Evolutionary conservation across 352 stramenopile species (phyloP).

Genomic region (Albugo laibachii): DNA sequence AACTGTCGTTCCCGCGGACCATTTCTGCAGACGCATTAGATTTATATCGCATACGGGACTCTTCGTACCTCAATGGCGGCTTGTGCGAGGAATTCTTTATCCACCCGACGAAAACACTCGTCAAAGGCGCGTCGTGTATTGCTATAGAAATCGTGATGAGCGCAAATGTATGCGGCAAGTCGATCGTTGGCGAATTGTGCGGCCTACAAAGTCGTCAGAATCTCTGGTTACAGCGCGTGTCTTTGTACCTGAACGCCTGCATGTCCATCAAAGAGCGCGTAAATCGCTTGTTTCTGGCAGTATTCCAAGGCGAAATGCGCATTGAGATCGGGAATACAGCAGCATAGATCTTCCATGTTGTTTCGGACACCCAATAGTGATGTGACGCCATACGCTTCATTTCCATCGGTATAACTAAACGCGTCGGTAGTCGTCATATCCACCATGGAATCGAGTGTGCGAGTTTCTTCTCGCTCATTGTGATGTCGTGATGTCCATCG

Average conservation of each 20-base stretch:
- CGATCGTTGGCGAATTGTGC: conserved; percentile 56
- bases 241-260: conserved; percentile 43
- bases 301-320: conserved; percentile 14
- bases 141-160: conserved; percentile 36
- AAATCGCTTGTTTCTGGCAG: conserved; percentile 36
- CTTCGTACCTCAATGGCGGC: conserved; percentile 27
- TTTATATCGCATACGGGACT: conserved; percentile 1
- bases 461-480: conserved; percentile 24
- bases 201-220: conserved; percentile 16
- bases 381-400: conserved; percentile 53
- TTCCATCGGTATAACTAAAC: conserved; percentile 42
- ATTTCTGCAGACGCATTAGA: conserved; percentile 11
- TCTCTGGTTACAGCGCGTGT: neutral
- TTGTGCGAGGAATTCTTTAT: conserved; percentile 52
- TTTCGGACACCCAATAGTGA: conserved; percentile 60
- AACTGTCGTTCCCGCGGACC: conserved; percentile 55
- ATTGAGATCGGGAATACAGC: conserved; percentile 57
- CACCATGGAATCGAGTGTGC: conserved; percentile 24
- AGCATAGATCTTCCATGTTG: conserved; percentile 65
- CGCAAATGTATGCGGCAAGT: conserved; percentile 42
- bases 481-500: conserved; percentile 35
- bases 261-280: conserved; percentile 72
- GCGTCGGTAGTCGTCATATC: conserved; percentile 15
- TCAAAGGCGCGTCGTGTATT: conserved; percentile 44
- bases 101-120: conserved; percentile 55